Conservation (phyloP, 805 yeast genomes). For the Saccharomycopsis selenospora region DNA sequence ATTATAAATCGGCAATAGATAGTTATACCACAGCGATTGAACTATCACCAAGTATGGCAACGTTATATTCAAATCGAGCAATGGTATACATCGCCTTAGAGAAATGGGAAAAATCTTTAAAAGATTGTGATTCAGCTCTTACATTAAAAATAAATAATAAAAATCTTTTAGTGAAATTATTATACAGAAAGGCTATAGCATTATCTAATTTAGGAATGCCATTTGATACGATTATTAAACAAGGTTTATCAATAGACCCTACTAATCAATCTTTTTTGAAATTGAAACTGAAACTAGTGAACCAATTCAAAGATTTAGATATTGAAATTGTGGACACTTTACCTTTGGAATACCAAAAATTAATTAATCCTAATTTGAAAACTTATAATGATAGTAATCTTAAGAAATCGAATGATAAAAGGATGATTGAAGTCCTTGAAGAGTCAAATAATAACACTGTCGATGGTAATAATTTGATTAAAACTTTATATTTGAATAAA, state of each 20-base stretch:
- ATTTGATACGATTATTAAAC: conserved; percentile 24
- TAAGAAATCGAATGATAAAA: background rate
- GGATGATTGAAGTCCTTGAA: background rate
- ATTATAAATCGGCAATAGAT: conserved; percentile 44
- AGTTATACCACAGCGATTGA: conserved; percentile 51
- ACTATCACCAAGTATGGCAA: conserved; percentile 25
- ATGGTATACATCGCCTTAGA: conserved; percentile 50
- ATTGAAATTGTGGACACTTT: conserved; percentile 33
- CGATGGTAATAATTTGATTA: background rate
- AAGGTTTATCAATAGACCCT: conserved; percentile 38
- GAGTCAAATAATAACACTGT: background rate
- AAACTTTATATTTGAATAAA: background rate
- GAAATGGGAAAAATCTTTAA: conserved; percentile 42
- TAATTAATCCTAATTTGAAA: conserved; percentile 7
- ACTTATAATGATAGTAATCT: background rate
- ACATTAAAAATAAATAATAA: conserved; percentile 12
- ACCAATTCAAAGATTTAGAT: background rate
- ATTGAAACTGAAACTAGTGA: conserved; percentile 20
- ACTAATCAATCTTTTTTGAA: conserved; percentile 31
- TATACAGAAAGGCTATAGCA: conserved; percentile 45
- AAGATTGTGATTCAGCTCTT: conserved; percentile 47
- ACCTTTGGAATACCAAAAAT: conserved; percentile 32
- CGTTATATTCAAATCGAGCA: conserved; percentile 58
- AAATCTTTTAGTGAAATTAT: conserved; percentile 38
- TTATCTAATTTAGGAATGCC: conserved; percentile 27